Evolutionary conservation across 2,329 filamentous ascomycete species (phyloP).

Genomic region (Trichoderma semiorbis): DNA sequence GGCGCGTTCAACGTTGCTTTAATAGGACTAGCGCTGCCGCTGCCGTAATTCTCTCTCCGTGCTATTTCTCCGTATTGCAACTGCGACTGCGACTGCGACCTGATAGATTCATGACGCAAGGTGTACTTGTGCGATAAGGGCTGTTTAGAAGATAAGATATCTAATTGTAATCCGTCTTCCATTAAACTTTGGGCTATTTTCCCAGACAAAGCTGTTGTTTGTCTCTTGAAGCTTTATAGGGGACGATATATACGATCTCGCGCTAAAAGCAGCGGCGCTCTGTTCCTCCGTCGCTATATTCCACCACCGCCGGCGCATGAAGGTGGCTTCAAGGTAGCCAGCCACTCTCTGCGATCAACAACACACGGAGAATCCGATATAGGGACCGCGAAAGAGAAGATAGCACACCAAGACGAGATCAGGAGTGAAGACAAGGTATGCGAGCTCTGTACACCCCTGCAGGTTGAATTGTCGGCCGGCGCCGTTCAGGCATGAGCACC

Average conservation of each 20-base stretch:
- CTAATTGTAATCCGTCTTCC: background rate
- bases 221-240: no score
- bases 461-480: background rate
- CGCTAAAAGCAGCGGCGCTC: slow-evolving; percentile 13
- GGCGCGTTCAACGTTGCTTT: background rate
- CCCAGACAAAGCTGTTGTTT: background rate
- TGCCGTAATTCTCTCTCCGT: background rate
- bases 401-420: background rate
- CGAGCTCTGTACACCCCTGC: background rate
- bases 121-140: background rate
- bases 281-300: background rate
- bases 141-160: background rate
- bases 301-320: background rate
- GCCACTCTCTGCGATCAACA: background rate
- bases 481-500: background rate
- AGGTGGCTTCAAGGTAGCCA: slow-evolving; percentile 5
- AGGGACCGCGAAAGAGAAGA: background rate
- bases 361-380: background rate
- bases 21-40: background rate
- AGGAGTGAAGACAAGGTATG: background rate
- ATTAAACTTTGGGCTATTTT: background rate
- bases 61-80: background rate
- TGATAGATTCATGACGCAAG: background rate
- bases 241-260: background rate
- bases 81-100: background rate